A percentile compares a stretch with the other conserved stretches of the same genome.
Evolutionary conservation across 441 rosid species (phyloP).

Genomic region (Populus tomentosa): DNA sequence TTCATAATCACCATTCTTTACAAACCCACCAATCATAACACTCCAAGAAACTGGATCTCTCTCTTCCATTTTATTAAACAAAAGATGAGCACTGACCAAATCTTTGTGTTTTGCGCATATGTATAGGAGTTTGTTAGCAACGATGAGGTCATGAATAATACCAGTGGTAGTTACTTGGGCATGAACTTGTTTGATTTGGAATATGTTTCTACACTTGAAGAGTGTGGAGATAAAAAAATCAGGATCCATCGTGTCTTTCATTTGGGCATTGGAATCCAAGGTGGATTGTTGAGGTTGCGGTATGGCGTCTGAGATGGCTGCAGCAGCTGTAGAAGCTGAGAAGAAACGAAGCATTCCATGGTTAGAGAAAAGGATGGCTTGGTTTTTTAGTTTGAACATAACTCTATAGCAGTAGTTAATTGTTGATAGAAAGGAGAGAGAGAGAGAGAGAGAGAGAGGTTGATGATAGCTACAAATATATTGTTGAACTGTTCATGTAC

Average conservation of each 20-base stretch:
- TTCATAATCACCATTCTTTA: constrained; percentile 36
- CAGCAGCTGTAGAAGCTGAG: neutral
- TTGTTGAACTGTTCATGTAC: neutral
- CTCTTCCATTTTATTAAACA: constrained; percentile 44
- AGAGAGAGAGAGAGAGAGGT: too few species aligned
- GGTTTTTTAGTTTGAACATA: neutral
- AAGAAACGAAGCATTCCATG: neutral
- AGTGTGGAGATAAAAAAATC: neutral
- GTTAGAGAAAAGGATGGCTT: neutral
- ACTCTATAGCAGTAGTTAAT: neutral
- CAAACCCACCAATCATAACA: constrained; percentile 56
- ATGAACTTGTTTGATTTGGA: constrained; percentile 19
- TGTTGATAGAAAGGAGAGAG: too few species aligned
- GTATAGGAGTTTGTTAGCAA: constrained; percentile 48
- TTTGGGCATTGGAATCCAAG: neutral
- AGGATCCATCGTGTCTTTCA: neutral
- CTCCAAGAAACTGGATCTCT: constrained; percentile 57
- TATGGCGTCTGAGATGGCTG: neutral
- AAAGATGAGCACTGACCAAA: constrained; percentile 27
- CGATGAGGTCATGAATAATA: constrained; percentile 25
- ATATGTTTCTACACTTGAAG: neutral
- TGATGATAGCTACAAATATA: neutral
- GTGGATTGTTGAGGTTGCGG: neutral
- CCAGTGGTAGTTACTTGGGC: constrained; percentile 20
- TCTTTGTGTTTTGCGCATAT: constrained; percentile 33